Evolutionary conservation across 1,139 yeast species (phyloP).

Genomic region (Diutina siamensis): DNA sequence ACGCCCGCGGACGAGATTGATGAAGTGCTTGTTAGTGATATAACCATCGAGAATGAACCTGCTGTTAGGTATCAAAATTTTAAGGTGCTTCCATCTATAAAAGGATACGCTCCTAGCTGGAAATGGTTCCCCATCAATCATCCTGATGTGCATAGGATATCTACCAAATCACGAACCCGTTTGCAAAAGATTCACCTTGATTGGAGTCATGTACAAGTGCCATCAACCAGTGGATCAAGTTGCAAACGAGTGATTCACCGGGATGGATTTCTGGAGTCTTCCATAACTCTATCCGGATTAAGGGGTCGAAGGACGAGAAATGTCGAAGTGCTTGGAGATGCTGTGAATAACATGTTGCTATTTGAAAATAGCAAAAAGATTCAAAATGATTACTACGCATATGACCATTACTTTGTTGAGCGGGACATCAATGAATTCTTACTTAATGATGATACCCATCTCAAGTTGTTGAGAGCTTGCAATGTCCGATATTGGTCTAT

Average conservation of each 20-base stretch:
- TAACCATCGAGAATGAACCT: too few relatives aligned
- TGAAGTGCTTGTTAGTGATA: too few relatives aligned
- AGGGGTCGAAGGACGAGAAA: too few relatives aligned
- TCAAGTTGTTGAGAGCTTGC: background rate
- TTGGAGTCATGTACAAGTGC: background rate
- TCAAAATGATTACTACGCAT: background rate
- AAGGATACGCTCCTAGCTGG: too few relatives aligned
- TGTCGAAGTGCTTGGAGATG: background rate
- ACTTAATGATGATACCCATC: background rate
- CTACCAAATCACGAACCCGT: background rate
- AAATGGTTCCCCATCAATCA: background rate
- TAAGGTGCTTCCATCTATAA: too few relatives aligned
- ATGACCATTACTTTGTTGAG: background rate
- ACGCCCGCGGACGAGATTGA: too few relatives aligned
- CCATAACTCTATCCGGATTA: too few relatives aligned
- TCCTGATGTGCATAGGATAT: background rate
- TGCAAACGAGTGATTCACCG: background rate
- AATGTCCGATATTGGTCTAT: background rate
- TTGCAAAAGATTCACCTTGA: background rate
- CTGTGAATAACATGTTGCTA: background rate
- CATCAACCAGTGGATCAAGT: background rate
- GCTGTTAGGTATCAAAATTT: too few relatives aligned
- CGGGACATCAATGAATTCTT: background rate
- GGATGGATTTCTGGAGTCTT: too few relatives aligned
- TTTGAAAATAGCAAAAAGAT: background rate